Conservation (phyloP, 2,329 filamentous ascomycete species). For the Fusarium sp. region DNA sequence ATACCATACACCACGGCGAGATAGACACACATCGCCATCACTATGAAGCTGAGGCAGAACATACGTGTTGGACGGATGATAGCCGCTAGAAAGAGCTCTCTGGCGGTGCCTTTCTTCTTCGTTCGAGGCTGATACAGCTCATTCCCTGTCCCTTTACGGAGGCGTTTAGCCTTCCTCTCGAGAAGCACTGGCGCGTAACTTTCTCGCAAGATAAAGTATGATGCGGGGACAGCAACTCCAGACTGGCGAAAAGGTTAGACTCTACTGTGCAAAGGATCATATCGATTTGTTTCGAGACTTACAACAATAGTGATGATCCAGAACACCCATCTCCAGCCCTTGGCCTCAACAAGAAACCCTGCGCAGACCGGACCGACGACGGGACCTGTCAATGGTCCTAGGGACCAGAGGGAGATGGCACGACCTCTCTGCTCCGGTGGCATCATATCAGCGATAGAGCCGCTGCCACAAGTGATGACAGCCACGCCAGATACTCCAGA, state of each 20-base stretch:
- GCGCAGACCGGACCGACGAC: conserved; percentile 56
- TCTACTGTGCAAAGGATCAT: background rate
- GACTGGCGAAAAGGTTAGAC: background rate
- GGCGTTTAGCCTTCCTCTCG: conserved; percentile 45
- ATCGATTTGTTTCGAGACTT: background rate
- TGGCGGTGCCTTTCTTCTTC: conserved; percentile 45
- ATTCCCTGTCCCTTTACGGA: conserved; percentile 53
- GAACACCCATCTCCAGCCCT: conserved; percentile 71
- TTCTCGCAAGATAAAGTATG: conserved; percentile 50
- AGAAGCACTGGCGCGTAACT: conserved; percentile 53
- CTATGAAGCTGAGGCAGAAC: conserved; percentile 60
- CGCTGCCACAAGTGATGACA: conserved; percentile 64
- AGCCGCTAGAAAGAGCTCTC: conserved; percentile 50
- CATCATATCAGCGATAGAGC: conserved; percentile 55
- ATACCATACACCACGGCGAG: conserved; percentile 64
- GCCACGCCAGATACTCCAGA: conserved; percentile 63
- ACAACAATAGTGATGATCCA: conserved; percentile 69
- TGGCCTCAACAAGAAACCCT: conserved; percentile 70
- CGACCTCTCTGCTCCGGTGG: conserved; percentile 50
- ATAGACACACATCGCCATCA: conserved; percentile 59
- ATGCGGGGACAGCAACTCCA: conserved; percentile 42
- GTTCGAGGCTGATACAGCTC: conserved; percentile 55
- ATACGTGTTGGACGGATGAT: conserved; percentile 60
- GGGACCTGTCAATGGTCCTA: conserved; percentile 60
- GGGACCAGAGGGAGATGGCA: conserved; percentile 65